A percentile compares a stretch with the other conserved stretches of the same genome.
These are phyloP conservation scores for Pseudocercospora ulei DNA, from an alignment of 2,329 filamentous ascomycete genomes.

Conservation along the genomic window DNA sequence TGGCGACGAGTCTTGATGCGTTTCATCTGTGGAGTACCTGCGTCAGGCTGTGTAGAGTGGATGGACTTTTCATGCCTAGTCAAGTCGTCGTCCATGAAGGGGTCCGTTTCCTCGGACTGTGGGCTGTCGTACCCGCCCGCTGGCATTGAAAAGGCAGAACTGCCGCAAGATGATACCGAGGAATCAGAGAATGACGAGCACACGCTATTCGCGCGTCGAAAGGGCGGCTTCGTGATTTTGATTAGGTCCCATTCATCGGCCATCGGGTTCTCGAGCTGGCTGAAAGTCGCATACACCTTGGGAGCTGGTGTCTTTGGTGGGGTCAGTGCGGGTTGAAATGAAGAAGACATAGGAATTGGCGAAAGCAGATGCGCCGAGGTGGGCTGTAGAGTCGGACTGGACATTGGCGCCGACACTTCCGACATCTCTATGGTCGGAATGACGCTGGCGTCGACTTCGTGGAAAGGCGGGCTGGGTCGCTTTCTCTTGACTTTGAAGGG, in stretches of 20 bases:
- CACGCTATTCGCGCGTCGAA: constrained; percentile 49
- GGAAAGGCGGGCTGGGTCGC: constrained; percentile 31
- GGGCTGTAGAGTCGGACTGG: constrained; percentile 28
- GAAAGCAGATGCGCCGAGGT: constrained; percentile 37
- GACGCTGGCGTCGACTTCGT: constrained; percentile 29
- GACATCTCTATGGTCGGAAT: constrained; percentile 46
- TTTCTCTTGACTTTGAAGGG: constrained; percentile 43
- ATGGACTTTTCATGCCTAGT: constrained; percentile 24
- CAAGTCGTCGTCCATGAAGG: constrained; percentile 38
- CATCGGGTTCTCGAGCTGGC: constrained; percentile 23
- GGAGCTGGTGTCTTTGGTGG: constrained; percentile 44
- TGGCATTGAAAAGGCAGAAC: constrained; percentile 39
- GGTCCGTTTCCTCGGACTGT: constrained; percentile 50
- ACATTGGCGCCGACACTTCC: constrained; percentile 30
- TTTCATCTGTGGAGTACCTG: constrained; percentile 32
- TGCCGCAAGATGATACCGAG: constrained; percentile 51
- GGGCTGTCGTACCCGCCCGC: constrained; percentile 51
- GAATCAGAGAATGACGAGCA: constrained; percentile 54
- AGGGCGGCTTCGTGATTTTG: constrained; percentile 26
- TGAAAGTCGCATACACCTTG: constrained; percentile 20
- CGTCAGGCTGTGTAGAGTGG: constrained; percentile 23
- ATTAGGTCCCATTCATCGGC: constrained; percentile 32
- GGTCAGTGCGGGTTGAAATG: constrained; percentile 36
- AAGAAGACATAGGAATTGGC: constrained; percentile 31
- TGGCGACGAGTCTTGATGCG: constrained; percentile 38